Evolutionary conservation across 225 moss, liverwort and hornwort species (phyloP).

Genomic region (Marchantia polymorpha): DNA sequence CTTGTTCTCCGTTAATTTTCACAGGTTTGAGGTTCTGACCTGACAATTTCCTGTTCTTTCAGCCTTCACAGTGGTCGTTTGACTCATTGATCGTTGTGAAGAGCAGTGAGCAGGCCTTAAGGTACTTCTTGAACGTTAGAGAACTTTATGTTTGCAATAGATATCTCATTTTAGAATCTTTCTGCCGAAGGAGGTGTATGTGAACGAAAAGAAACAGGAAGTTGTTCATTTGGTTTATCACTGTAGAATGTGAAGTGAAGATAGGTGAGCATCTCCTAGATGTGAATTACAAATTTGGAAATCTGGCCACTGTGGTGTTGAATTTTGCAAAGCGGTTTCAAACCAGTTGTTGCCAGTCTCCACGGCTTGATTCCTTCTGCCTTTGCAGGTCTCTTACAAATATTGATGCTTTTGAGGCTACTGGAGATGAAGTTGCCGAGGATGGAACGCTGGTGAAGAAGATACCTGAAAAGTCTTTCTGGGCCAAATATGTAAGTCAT

Average conservation of each 20-base stretch:
- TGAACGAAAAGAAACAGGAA: neutral
- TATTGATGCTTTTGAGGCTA: slow-evolving; percentile 32
- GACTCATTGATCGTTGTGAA: slow-evolving; percentile 67
- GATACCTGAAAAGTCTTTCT: slow-evolving; percentile 48
- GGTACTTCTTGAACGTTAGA: slow-evolving; percentile 34
- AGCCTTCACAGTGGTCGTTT: slow-evolving; percentile 77
- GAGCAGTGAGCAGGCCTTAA: slow-evolving; percentile 72
- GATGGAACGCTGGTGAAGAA: slow-evolving; percentile 37
- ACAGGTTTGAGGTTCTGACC: neutral
- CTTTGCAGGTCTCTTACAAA: slow-evolving; percentile 30
- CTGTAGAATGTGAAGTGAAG: neutral
- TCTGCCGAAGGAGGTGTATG: neutral
- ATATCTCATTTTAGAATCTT: too few species aligned
- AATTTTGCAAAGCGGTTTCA: neutral
- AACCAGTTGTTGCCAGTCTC: neutral
- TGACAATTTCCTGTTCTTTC: slow-evolving; percentile 18
- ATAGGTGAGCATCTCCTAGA: neutral
- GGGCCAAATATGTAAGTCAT: slow-evolving; percentile 45
- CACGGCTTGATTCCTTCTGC: neutral
- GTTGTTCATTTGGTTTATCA: neutral
- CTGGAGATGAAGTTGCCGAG: slow-evolving; percentile 26
- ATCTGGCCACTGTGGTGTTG: neutral
- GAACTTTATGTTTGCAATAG: neutral
- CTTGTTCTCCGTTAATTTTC: too few species aligned
- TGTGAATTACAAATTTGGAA: neutral